phyloP scores from a whole-genome alignment of 1,284 basidiomycete genomes.

The Ganoderma lucidum region DNA sequence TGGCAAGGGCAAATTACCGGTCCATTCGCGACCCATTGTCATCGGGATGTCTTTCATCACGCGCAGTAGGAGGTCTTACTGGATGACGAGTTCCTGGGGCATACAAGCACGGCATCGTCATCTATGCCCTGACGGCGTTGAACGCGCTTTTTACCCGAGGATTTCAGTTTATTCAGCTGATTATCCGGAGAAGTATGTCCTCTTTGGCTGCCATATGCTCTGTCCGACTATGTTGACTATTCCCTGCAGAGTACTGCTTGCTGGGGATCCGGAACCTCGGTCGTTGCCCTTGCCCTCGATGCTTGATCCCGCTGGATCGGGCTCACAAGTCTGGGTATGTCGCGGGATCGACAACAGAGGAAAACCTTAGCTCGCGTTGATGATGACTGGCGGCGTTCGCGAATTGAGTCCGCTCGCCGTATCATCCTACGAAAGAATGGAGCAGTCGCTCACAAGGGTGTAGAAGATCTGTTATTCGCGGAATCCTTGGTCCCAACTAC shows the following conservation, averaged over 20 bases:
- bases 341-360: background rate
- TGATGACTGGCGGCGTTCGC: background rate
- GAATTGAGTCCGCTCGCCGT: background rate
- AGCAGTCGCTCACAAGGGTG: background rate
- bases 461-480: background rate
- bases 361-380: background rate
- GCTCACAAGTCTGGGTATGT: conserved; percentile 26
- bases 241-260: conserved; percentile 32
- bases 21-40: conserved; percentile 31
- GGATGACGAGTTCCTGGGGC: conserved; percentile 35
- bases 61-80: conserved; percentile 31
- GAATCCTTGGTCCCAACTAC: background rate
- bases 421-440: background rate
- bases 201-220: background rate
- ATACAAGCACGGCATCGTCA: conserved; percentile 35
- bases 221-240: conserved; percentile 4
- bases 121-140: conserved; percentile 33
- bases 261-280: conserved; percentile 29
- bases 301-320: conserved; percentile 31
- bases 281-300: conserved; percentile 42
- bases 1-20: background rate
- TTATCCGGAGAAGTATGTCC: background rate
- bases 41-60: conserved; percentile 37
- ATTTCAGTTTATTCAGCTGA: background rate
- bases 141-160: conserved; percentile 22